A percentile compares a stretch with the other conserved stretches of the same genome.
Conservation (phyloP, 495 filamentous ascomycete genomes). For the Trichoderma asperelloides region DNA sequence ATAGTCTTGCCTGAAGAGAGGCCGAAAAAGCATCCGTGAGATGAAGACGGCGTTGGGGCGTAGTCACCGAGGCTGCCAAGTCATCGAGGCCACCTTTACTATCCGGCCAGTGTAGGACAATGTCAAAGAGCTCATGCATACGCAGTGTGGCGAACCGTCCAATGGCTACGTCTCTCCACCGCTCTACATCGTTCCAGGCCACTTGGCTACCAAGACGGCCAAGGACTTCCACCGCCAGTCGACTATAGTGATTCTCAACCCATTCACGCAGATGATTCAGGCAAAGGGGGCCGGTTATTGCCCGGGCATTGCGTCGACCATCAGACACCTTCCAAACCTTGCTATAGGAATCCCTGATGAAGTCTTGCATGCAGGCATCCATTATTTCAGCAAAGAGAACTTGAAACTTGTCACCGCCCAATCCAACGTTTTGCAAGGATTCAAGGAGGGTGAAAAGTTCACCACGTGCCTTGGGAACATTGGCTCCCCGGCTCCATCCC, state of each 20-base stretch:
- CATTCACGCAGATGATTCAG: slow-evolving; percentile 53
- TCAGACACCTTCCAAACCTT: slow-evolving; percentile 42
- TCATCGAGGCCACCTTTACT: slow-evolving; percentile 81
- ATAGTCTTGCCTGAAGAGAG: slow-evolving; percentile 58
- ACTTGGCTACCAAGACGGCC: slow-evolving; percentile 24
- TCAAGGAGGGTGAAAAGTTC: slow-evolving; percentile 49
- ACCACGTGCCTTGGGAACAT: slow-evolving; percentile 28
- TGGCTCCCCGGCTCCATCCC: neutral
- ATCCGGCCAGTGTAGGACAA: slow-evolving; percentile 74
- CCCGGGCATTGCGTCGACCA: neutral
- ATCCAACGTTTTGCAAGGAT: slow-evolving; percentile 58
- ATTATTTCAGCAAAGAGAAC: slow-evolving; percentile 69
- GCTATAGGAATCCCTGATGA: slow-evolving; percentile 52
- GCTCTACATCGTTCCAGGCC: slow-evolving; percentile 48
- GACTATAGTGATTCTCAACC: slow-evolving; percentile 63
- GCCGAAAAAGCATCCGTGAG: slow-evolving; percentile 65
- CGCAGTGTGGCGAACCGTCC: slow-evolving; percentile 70
- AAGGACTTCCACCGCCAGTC: slow-evolving; percentile 55
- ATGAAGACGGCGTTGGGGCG: slow-evolving; percentile 46
- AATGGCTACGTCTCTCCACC: slow-evolving; percentile 74
- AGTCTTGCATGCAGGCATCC: slow-evolving; percentile 57
- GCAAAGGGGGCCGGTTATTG: slow-evolving; percentile 21
- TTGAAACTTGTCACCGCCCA: slow-evolving; percentile 67
- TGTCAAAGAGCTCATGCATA: slow-evolving; percentile 77
- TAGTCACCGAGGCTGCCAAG: slow-evolving; percentile 43